Evolutionary conservation across 2,329 filamentous ascomycete species (phyloP).

Genomic region (Decorospora gaudefroyi): DNA sequence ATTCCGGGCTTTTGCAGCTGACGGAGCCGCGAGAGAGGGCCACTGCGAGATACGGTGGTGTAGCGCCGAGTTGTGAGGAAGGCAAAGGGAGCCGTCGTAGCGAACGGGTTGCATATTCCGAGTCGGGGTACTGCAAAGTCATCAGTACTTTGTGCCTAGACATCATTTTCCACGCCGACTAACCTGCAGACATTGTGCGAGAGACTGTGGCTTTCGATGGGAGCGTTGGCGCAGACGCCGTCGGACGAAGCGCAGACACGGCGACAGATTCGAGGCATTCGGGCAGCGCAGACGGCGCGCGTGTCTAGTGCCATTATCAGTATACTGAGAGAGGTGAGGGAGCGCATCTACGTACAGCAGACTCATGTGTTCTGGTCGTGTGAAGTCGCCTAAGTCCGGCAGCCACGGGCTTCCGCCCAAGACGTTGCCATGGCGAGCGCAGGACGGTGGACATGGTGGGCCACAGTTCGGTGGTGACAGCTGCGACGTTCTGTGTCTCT

Average conservation of each 20-base stretch:
- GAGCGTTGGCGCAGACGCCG: conserved; percentile 14
- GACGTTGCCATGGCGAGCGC: conserved; percentile 42
- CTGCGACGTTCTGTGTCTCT: conserved; percentile 51
- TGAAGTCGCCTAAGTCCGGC: conserved; percentile 29
- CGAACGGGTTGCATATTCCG: conserved; percentile 44
- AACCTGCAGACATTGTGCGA: conserved; percentile 28
- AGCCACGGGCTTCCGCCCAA: conserved; percentile 29
- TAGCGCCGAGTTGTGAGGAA: conserved; percentile 42
- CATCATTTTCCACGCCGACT: conserved; percentile 6
- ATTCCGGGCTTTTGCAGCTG: conserved; percentile 37
- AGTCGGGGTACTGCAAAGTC: conserved; percentile 40
- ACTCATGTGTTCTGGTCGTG: conserved; percentile 14
- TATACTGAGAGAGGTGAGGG: background rate
- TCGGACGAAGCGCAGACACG: conserved; percentile 25
- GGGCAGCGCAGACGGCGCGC: conserved; percentile 20
- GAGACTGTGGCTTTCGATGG: conserved; percentile 20
- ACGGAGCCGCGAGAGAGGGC: conserved; percentile 38
- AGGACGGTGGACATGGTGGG: conserved; percentile 48
- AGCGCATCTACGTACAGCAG: conserved; percentile 2
- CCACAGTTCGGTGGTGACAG: conserved; percentile 47
- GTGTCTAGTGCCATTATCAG: conserved; percentile 21
- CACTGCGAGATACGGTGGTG: conserved; percentile 47
- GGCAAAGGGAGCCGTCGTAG: conserved; percentile 32
- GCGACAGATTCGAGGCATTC: conserved; percentile 32
- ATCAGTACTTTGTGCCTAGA: conserved; percentile 5